Conservation (phyloP, 208 protist species). For the Trypanosoma brucei region DNA sequence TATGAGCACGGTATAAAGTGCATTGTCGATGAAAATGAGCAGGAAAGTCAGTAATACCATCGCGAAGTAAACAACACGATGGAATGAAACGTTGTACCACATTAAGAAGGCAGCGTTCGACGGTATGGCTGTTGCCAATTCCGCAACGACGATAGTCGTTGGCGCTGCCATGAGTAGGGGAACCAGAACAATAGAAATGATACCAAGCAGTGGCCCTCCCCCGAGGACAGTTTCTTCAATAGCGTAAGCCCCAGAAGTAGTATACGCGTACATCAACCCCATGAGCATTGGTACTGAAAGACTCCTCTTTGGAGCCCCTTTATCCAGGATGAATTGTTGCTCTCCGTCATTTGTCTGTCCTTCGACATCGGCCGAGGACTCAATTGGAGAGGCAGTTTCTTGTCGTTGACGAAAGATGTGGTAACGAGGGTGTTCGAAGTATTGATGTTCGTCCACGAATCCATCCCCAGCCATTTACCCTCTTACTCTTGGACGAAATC, state of each 20-base stretch:
- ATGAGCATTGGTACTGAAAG: conserved; percentile 64
- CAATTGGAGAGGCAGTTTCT: not conserved
- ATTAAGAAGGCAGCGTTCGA: conserved; percentile 76
- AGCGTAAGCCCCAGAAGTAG: conserved; percentile 68
- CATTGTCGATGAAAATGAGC: conserved; percentile 68
- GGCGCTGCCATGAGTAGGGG: conserved; percentile 64
- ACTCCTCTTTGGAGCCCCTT: conserved; percentile 6
- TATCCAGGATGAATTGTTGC: not conserved
- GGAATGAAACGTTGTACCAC: conserved; percentile 66
- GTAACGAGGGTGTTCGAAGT: conserved; percentile 70
- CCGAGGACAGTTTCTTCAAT: conserved; percentile 83
- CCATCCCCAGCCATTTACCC: not conserved
- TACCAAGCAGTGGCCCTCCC: conserved; percentile 58
- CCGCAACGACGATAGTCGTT: conserved; percentile 63
- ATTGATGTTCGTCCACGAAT: conserved; percentile 25
- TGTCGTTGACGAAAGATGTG: conserved; percentile 24
- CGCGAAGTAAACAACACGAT: conserved; percentile 55
- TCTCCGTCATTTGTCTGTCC: not conserved
- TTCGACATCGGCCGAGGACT: not conserved
- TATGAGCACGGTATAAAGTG: conserved; percentile 72
- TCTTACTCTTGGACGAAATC: too few species aligned
- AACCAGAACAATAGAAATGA: conserved; percentile 64
- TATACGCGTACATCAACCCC: conserved; percentile 82
- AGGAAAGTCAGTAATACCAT: conserved; percentile 63
- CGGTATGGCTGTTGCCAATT: conserved; percentile 65